Evolutionary conservation across 2,329 filamentous ascomycete species (phyloP).

Genomic region (Pseudogymnoascus sp.): DNA sequence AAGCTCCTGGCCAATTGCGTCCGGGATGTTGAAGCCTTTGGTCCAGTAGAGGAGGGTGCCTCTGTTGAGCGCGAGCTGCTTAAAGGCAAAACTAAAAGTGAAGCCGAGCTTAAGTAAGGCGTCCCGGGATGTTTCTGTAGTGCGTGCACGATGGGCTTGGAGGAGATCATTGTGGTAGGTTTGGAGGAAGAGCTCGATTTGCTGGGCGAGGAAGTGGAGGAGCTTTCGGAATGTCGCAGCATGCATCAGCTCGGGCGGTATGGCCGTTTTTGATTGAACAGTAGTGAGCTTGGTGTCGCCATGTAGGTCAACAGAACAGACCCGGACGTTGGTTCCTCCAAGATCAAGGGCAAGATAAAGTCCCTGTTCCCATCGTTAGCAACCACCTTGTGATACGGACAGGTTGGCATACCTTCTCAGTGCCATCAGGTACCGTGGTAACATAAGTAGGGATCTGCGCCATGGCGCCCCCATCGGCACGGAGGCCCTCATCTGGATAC

Average conservation of each 20-base stretch:
- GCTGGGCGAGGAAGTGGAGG: conserved; percentile 86
- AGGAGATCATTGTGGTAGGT: conserved; percentile 87
- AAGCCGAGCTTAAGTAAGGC: conserved; percentile 92
- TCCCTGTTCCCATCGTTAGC: conserved; percentile 43
- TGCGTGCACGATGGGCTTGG: conserved; percentile 58
- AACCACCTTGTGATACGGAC: background rate
- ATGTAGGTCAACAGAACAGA: conserved; percentile 89
- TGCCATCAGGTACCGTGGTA: conserved; percentile 91
- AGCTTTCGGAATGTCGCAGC: conserved; percentile 80
- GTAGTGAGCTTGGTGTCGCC: conserved; percentile 93
- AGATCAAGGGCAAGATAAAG: conserved; percentile 94
- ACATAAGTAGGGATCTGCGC: conserved; percentile 98
- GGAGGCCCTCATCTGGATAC: conserved; percentile 67
- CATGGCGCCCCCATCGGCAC: conserved; percentile 70
- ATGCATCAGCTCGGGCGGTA: conserved; percentile 84
- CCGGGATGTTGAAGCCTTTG: conserved; percentile 96
- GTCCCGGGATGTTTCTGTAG: conserved; percentile 57
- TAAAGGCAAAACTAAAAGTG: conserved; percentile 95
- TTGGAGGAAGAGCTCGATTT: conserved; percentile 83
- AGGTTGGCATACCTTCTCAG: conserved; percentile 68
- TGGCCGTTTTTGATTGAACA: conserved; percentile 85
- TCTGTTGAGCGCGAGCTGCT: conserved; percentile 92
- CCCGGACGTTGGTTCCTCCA: conserved; percentile 97
- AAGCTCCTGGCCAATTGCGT: conserved; percentile 89
- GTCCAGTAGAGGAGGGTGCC: conserved; percentile 94